Base-by-base conservation (phyloP, 2,329 filamentous ascomycete genomes). In the Aspergillus terreus region DNA sequence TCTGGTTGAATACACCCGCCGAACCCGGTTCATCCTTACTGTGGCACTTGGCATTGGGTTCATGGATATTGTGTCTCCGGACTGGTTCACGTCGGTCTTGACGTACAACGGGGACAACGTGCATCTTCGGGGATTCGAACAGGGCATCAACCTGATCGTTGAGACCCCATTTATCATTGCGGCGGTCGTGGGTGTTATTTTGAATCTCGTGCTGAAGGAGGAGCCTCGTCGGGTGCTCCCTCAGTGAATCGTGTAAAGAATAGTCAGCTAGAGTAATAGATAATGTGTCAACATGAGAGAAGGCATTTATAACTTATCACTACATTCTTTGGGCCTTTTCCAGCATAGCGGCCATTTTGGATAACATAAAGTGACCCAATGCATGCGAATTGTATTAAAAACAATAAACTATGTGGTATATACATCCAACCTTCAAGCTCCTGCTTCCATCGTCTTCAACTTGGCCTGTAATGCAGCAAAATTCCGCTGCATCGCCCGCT, bases 21-120 rank as follows among this genome's bases (percentile, higher is more conserved):
- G 90, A 47, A 92, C 88, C 62, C 81, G 90, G 21, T 94, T 94
- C 73, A 88, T 94, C 62, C 78, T 94, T 10, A 91, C 90, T 0
- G 86, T 87, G 0, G 82, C 85, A 0, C 75, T 94, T 30, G 79
- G 87, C 0, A 74, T 92, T 25, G 90, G 90, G 30, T 88, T 88
- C 57, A 84, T 84, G 50, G 85, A 85, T 9, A 87, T 84, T 0
- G 72, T 88, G 0, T 80, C 87, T 2, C 82, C 83, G 0, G 80
- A 71, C 27, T 91, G 88, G 76, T 90, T 90, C 63, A 68, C 74
- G 53, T 78, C 81, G 55, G 82, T 94, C 48, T 90, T 94, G 67
- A 87, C 84, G 3, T 92, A 92, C 64, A 65, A 68, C 0, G 88
- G 88, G 10, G 70, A 77, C 53, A 90, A 92, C 71, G 79, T 78